Base-by-base conservation (phyloP, 805 yeast genomes). In the Kluyveromyces siamensis region DNA sequence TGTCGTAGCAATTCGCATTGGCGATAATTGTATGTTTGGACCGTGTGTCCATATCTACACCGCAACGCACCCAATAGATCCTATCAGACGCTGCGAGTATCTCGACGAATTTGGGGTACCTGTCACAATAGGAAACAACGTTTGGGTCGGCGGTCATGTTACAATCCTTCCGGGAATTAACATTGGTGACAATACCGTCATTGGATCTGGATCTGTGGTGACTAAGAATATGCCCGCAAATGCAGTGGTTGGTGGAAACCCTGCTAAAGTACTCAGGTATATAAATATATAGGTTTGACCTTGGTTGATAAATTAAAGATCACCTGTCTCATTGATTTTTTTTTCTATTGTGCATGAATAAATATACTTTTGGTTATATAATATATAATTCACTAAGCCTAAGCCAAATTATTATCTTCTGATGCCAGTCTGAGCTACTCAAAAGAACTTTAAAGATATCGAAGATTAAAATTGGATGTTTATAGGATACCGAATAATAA, bases 191-290 rank as follows among this genome's bases (percentile, higher is more conserved):
- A 75, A 77, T 9, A 72, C 74, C 4, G 79, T 80, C 1, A 70
- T 84, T 40, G 90, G 83, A 2, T 87, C 89, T 2, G 87, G 87
- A 4, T 67, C 83, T 8, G 81, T 82, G 2, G 87, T 84, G 19
- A 72, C 75, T 17, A 76, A 69, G 48, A 77, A 74, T 50, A 74
- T 83, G 27, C 83, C 84, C 0, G 67, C 75, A 2, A 67, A 72
- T 50, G 67, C 76, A 0, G 75, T 83, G 16, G 83, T 76, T 13
- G 83, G 70, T n/a, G 90, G 90, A 0, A 71, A 72, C 18, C 90
- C 88, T 0, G 83, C 80, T 7, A 70, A 64, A 51, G 74, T 79
- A 10, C 59, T 76, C 37, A 68, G 65, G 49, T 56, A 54, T 6
- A 17, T 54, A 40, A 38, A 38, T 6, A 21, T 4, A 21, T 4